Evolutionary conservation across 1,284 basidiomycete species (phyloP), one percentile per base, ranked within the genome.

Genomic region (Amylostereum areolatum): DNA sequence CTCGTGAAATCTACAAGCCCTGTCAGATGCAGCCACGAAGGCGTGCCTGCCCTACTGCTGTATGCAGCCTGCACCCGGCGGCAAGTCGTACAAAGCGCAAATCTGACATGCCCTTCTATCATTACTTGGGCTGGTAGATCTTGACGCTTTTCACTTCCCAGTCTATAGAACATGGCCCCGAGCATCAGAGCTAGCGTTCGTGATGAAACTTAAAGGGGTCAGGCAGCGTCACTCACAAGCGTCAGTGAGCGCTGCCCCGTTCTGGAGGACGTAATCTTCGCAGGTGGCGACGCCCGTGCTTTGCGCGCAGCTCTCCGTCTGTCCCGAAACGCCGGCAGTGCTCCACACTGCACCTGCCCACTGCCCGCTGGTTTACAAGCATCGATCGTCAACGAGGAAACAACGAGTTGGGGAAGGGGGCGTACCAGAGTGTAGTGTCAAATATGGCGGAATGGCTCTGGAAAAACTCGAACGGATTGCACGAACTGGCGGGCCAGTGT

Each of bases 341-440:
- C 66, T 70, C 92, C 92, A 95, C n/a, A 80, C 85, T 40, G 72
- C 73, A 45, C 83, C 81, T 10, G 92, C 92, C 93, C 90, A 95
- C 57, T 92, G 87, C 53, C 92, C 92, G 59, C 90, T 91, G 59
- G 9, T 29, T 7, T 33, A 30, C 25, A 48, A 52, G 29, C 32
- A 47, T 50, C 30, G 48, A 5, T 18, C 24, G 46, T 10, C n/a
- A 32, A 47, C 48, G 48, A 32, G 46, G 10, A 28, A 40, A 39
- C 33, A 53, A 30, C 10, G 40, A 45, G 12, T 30, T 29, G 34
- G 55, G 55, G 18, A 18, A 42, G 45, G 58, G 47, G 57, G 67
- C 80, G 46, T 60, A 83, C 81, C 89, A 90, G 48, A 92, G 71
- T 5, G 89, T 89, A 27, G 87, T 92, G 61, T 90, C 84, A 59